Conservation (phyloP, 139 green algal species). For the Pleodorina starrii region DNA sequence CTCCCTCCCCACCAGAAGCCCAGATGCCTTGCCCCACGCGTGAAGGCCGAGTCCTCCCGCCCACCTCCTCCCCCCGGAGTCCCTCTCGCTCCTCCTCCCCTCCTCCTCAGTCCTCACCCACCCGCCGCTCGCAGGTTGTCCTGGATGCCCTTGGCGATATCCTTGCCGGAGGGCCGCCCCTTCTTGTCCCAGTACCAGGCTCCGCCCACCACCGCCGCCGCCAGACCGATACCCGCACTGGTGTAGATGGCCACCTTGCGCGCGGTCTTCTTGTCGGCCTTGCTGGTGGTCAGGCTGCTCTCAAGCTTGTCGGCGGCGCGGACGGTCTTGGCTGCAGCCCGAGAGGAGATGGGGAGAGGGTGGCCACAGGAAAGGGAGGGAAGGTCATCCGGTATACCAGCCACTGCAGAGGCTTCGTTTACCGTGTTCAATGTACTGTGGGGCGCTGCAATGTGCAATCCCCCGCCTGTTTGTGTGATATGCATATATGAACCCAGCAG, state of each 20-base stretch:
- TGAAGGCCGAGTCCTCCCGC: not conserved
- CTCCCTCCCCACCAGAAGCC: too few species aligned
- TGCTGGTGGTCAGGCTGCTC: not conserved
- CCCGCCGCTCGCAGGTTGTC: slow-evolving; percentile 33
- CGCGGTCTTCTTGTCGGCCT: not conserved
- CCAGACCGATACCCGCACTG: slow-evolving; percentile 2
- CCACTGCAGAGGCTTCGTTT: too few species aligned
- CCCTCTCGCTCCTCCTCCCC: not conserved
- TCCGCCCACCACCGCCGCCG: slow-evolving; percentile 24
- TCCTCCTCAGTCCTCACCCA: not conserved
- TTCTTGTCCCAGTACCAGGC: slow-evolving; percentile 47
- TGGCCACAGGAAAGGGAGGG: too few species aligned
- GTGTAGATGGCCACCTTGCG: slow-evolving; percentile 22
- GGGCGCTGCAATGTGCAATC: too few species aligned
- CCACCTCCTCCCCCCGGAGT: not conserved
- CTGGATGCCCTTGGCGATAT: slow-evolving; percentile 45
- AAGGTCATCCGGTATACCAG: too few species aligned
- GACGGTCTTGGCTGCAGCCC: slow-evolving; percentile 37
- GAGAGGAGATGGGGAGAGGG: not conserved
- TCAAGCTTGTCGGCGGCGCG: slow-evolving; percentile 16
- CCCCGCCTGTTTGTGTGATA: too few species aligned
- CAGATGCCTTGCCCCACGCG: not conserved
- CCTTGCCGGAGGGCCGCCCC: slow-evolving; percentile 42
- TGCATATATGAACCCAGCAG: too few species aligned
- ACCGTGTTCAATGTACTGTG: too few species aligned